Base-by-base conservation (phyloP, 768 basidiomycete species). In the Neoboletus subvelutipes region DNA sequence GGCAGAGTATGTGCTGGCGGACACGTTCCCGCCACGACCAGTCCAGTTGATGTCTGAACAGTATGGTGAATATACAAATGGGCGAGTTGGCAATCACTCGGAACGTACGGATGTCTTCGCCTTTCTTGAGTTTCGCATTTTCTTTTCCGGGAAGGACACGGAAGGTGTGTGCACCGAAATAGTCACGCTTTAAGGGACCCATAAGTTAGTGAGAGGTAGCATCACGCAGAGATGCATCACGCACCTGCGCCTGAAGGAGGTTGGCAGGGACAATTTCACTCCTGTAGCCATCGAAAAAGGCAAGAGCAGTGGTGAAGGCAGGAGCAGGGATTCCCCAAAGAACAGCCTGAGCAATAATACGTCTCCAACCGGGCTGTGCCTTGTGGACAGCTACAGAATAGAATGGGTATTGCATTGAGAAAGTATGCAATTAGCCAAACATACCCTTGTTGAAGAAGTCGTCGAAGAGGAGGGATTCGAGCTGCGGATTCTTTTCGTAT, bases 141-240 rank as follows among this genome's bases (percentile, higher is more conserved):
- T 94, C 94, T 77, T 90, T 90, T 52, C 95, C 94, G 54, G 94
- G 88, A 37, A 93, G 79, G 56, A 98, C 94, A 52, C 86, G 83
- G 92, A 97, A 98, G 54, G 96, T 98, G 80, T 98, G 96, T 43
- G 95, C 92, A 75, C 97, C 96, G 73, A 99, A 99, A 84, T 95
- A 99, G 71, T 99, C 96, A 73, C 96, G 93, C 87, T 90, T 54
- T 55, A 29, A 45, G 57, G 9, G 41, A 46, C 56, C n/a, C 60
- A 29, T 37, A 20, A 22, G 41, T 65, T 24, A 51, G 46, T 26
- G 41, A 54, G 53, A 37, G 2, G 24, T 8, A 37, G 12, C 12
- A 56, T 26, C 49, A 31, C 4, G 47, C 28, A 50, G 17, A 29
- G 5, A 51, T 5, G 17, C 20, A 45, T 45, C 33, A 70, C 74